A percentile compares a stretch with the other conserved stretches of the same genome.
phyloP scores from a whole-genome alignment of 352 stramenopile species.

The Elongisporangium senticosum region DNA sequence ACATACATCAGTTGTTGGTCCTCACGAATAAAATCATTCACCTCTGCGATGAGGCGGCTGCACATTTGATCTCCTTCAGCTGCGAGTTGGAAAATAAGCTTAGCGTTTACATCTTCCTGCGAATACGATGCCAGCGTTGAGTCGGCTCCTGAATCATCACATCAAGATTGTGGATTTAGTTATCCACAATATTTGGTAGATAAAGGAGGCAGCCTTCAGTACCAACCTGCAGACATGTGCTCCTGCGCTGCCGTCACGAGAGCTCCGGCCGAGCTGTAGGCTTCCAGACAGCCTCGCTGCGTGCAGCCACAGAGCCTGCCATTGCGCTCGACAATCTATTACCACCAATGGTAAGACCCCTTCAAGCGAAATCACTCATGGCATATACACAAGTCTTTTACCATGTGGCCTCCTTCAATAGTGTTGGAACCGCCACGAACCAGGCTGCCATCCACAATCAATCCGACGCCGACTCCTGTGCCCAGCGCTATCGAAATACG shows the following conservation, averaged over 20 bases:
- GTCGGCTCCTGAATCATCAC: conserved; percentile 24
- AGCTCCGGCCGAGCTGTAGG: conserved; percentile 66
- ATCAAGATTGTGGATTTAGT: background rate
- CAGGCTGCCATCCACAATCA: conserved; percentile 59
- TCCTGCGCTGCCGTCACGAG: conserved; percentile 61
- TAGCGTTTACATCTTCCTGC: conserved; percentile 49
- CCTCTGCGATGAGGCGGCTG: conserved; percentile 63
- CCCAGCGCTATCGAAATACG: conserved; percentile 41
- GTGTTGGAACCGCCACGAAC: conserved; percentile 59
- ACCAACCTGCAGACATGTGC: conserved; percentile 48
- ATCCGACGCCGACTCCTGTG: conserved; percentile 64
- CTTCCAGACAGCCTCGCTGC: conserved; percentile 72
- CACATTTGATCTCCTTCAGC: conserved; percentile 62
- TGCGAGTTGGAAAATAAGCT: conserved; percentile 70
- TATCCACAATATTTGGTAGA: no score
- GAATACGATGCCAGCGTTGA: conserved; percentile 40
- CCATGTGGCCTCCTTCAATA: conserved; percentile 80
- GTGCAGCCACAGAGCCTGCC: conserved; percentile 66
- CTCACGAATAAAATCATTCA: conserved; percentile 5
- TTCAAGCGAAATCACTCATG: background rate
- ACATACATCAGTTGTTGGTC: background rate
- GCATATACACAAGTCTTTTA: conserved; percentile 11
- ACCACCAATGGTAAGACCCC: background rate
- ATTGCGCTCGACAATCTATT: conserved; percentile 79
- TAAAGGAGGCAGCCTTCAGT: no score